These are phyloP conservation scores for Cladophialophora psammophila DNA, from an alignment of 2,329 filamentous ascomycete species.

Conservation along the genomic window DNA sequence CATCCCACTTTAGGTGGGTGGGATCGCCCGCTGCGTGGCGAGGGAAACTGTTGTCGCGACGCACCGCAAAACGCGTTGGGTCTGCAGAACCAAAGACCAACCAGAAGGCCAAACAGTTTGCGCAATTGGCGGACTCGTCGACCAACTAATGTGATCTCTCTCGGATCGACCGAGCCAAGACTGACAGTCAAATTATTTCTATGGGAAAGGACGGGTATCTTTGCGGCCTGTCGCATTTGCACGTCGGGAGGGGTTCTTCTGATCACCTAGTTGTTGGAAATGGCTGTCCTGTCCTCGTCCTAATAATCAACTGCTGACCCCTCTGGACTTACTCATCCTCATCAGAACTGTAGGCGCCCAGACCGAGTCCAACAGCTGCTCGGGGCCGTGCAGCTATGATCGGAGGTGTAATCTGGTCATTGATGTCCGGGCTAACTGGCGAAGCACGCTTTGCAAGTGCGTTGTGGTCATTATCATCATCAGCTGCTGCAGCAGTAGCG, in stretches of 20 bases:
- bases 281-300: neutral
- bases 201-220: neutral
- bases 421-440: neutral
- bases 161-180: neutral
- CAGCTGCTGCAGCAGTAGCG: neutral
- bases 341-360: constrained; percentile 51
- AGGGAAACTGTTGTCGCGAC: neutral
- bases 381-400: constrained; percentile 9
- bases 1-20: constrained; percentile 8
- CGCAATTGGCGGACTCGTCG: neutral
- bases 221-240: neutral
- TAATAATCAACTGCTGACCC: neutral
- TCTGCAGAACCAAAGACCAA: neutral
- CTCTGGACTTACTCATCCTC: constrained; percentile 44
- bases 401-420: constrained; percentile 3
- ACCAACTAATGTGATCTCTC: neutral
- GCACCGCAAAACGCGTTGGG: neutral
- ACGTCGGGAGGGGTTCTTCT: neutral
- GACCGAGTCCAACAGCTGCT: constrained; percentile 44
- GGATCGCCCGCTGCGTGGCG: neutral
- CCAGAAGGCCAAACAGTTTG: neutral
- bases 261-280: neutral
- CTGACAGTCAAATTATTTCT: neutral
- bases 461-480: neutral
- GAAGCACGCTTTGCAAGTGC: neutral